Percentiles rank a stretch among this genome's conserved stretches.
Evolutionary conservation across 352 stramenopile species (phyloP).

Genomic region (Albugo candida): DNA sequence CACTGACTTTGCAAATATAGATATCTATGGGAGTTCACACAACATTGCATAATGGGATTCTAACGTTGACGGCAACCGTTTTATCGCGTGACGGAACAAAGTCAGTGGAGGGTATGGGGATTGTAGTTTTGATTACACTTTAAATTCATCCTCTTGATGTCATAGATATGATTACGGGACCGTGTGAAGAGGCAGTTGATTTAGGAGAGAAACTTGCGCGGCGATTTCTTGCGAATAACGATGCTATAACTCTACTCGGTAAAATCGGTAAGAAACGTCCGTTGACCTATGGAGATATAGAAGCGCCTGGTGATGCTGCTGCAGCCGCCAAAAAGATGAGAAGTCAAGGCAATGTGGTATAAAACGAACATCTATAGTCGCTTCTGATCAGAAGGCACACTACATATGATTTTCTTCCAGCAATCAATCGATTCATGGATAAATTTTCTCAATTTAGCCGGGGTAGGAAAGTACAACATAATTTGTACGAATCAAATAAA

Average conservation of each 20-base stretch:
- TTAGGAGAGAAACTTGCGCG: slow-evolving; percentile 43
- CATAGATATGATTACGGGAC: slow-evolving; percentile 28
- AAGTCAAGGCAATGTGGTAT: too few species aligned
- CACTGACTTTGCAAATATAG: slow-evolving; percentile 8
- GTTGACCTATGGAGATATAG: slow-evolving; percentile 47
- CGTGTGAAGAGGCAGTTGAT: slow-evolving; percentile 28
- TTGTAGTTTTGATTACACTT: neutral
- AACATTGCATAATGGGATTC: slow-evolving; percentile 29
- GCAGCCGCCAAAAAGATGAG: too few species aligned
- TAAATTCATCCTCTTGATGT: neutral
- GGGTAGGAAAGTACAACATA: too few species aligned
- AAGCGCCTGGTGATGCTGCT: slow-evolving; percentile 44
- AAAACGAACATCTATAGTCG: too few species aligned
- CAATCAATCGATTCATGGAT: too few species aligned
- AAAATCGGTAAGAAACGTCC: slow-evolving; percentile 50
- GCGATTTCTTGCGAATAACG: slow-evolving; percentile 31
- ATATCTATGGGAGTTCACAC: slow-evolving; percentile 72
- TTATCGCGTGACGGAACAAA: slow-evolving; percentile 55
- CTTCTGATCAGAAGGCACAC: too few species aligned
- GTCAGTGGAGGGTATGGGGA: slow-evolving; percentile 20
- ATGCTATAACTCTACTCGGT: slow-evolving; percentile 31
- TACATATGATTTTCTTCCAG: too few species aligned
- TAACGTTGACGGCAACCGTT: slow-evolving; percentile 49
- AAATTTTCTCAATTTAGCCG: too few species aligned
- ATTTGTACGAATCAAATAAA: too few species aligned